phyloP scores from a whole-genome alignment of 2,329 filamentous ascomycete genomes.

The Ophiostoma quercus region DNA sequence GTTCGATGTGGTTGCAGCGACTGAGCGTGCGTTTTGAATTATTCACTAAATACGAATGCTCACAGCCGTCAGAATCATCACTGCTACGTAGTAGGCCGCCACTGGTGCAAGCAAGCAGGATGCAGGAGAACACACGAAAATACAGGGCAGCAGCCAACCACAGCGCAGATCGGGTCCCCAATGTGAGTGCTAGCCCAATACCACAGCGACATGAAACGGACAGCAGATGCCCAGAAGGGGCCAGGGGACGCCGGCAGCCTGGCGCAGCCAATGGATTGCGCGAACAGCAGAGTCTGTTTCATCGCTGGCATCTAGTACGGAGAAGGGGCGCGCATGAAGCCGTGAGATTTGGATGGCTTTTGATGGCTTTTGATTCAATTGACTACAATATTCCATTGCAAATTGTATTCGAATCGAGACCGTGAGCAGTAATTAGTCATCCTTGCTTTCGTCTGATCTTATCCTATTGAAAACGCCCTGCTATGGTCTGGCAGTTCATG shows the following conservation, averaged over 20 bases:
- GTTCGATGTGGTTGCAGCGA: conserved; percentile 7
- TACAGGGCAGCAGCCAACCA: conserved; percentile 3
- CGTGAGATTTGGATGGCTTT: background rate
- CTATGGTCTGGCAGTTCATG: background rate
- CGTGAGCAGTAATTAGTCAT: background rate
- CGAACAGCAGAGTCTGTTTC: background rate
- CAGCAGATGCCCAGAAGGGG: background rate
- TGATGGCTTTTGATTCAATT: background rate
- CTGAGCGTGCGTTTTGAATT: background rate
- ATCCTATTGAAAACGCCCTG: background rate
- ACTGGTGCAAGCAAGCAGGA: background rate
- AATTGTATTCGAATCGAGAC: background rate
- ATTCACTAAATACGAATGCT: background rate
- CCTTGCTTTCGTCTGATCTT: background rate
- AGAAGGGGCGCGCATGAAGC: conserved; percentile 1
- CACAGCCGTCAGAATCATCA: background rate
- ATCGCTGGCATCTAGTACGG: conserved; percentile 3
- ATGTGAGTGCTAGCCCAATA: background rate
- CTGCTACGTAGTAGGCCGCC: conserved; percentile 2
- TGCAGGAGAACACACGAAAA: background rate
- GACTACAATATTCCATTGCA: background rate
- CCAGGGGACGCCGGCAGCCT: background rate
- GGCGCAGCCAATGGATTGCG: background rate
- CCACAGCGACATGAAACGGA: conserved; percentile 14
- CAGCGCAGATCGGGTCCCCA: background rate